Conservation (phyloP, 345 rosid genomes). For the Heritiera fomes region DNA sequence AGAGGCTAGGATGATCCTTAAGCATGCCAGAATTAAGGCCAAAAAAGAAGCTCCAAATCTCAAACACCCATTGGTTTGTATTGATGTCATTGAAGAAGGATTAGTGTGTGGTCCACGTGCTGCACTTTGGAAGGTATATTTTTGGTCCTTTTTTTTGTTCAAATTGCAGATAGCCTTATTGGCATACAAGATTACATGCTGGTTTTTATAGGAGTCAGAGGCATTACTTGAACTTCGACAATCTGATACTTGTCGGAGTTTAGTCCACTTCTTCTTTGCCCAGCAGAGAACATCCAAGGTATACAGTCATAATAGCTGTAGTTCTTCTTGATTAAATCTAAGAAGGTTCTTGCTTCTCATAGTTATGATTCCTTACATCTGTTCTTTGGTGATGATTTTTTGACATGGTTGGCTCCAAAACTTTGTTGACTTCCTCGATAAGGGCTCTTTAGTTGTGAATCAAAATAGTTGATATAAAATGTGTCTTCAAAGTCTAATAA, state of each 20-base stretch:
- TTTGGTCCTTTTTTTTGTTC: background rate
- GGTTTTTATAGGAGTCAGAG: background rate
- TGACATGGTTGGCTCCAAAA: background rate
- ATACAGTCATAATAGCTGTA: background rate
- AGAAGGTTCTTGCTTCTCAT: background rate
- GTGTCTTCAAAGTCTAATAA: background rate
- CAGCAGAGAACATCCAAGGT: slow-evolving; percentile 13
- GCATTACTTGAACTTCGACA: slow-evolving; percentile 6
- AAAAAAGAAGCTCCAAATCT: slow-evolving; percentile 11
- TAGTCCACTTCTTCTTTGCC: slow-evolving; percentile 11
- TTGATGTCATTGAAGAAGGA: slow-evolving; percentile 20
- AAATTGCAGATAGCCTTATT: background rate
- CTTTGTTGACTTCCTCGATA: background rate
- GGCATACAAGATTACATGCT: slow-evolving; percentile 2
- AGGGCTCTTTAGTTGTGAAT: background rate
- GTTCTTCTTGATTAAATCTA: background rate
- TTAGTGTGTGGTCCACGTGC: slow-evolving; percentile 2
- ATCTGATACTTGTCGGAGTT: slow-evolving; percentile 19
- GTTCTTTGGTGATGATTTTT: background rate
- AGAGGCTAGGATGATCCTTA: slow-evolving; percentile 10
- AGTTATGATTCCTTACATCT: background rate
- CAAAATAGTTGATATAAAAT: background rate
- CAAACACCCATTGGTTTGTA: slow-evolving; percentile 18
- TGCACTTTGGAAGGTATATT: slow-evolving; percentile 16
- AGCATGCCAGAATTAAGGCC: slow-evolving; percentile 5